These are phyloP conservation scores for Lavandula angustifolia DNA, from an alignment of 257 asterid species.

Conservation along the genomic window DNA sequence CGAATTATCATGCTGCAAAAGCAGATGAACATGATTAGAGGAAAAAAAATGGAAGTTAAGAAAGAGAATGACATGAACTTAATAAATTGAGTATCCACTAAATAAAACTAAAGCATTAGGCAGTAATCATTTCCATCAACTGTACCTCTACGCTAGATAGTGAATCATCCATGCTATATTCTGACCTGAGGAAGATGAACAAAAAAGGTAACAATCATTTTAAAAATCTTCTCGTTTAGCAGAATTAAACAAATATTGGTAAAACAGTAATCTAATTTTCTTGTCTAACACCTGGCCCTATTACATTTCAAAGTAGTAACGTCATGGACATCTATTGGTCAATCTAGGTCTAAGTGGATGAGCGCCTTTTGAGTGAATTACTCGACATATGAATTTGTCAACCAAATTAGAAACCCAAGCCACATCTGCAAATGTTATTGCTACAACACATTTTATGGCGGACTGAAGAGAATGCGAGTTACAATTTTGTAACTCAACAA, in stretches of 20 bases:
- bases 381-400: too few relatives aligned
- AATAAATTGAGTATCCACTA: conserved; percentile 5
- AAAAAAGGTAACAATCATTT: conserved; percentile 4
- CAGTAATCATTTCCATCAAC: background rate
- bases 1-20: conserved; percentile 51
- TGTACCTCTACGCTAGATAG: conserved; percentile 44
- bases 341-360: too few relatives aligned
- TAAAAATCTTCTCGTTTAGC: conserved; percentile 9
- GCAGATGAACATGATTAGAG: conserved; percentile 21
- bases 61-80: conserved; percentile 18
- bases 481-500: too few relatives aligned
- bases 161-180: conserved; percentile 31
- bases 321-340: too few relatives aligned
- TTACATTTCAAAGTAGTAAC: too few relatives aligned
- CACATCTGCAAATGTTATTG: too few relatives aligned
- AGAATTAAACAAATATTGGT: background rate
- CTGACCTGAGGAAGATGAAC: conserved; percentile 39
- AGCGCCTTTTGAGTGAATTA: too few relatives aligned
- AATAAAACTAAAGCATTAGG: background rate
- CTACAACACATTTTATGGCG: too few relatives aligned
- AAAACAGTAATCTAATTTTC: background rate
- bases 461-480: too few relatives aligned
- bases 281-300: too few relatives aligned
- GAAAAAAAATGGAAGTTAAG: conserved; percentile 28
- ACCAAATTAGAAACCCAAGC: too few relatives aligned